Evolutionary conservation across 345 rosid species (phyloP).

Genomic region (Euphorbia pulcherrima): DNA sequence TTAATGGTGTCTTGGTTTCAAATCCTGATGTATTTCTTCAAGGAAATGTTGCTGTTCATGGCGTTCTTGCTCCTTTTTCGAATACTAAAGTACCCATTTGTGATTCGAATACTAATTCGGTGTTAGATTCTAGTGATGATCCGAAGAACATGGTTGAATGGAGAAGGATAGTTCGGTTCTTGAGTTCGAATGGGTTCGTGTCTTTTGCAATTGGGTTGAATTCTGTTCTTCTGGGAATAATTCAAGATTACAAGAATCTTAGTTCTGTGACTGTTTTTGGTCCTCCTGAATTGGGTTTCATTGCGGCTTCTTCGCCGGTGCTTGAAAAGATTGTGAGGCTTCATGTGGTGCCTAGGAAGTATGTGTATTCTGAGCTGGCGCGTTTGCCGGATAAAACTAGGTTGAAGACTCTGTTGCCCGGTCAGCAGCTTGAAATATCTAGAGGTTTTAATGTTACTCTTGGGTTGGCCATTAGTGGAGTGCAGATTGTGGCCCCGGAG

Average conservation of each 20-base stretch:
- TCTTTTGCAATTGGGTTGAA: conserved; percentile 70
- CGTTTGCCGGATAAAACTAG: conserved; percentile 39
- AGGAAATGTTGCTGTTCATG: conserved; percentile 57
- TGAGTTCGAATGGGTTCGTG: conserved; percentile 65
- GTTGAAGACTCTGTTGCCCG: conserved; percentile 45
- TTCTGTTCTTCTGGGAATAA: conserved; percentile 57
- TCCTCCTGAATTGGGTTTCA: conserved; percentile 45
- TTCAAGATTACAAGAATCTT: conserved; percentile 35
- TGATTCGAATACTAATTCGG: conserved; percentile 25
- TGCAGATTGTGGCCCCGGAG: conserved; percentile 48
- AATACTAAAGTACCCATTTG: conserved; percentile 31
- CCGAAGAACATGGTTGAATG: conserved; percentile 43
- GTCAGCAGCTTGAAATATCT: conserved; percentile 38
- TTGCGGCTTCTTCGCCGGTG: conserved; percentile 46
- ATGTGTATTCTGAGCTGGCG: conserved; percentile 38
- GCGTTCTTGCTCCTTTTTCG: conserved; percentile 61
- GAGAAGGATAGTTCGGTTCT: conserved; percentile 46
- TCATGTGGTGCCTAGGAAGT: conserved; percentile 48
- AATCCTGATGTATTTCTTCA: conserved; percentile 70
- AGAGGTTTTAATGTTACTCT: conserved; percentile 20
- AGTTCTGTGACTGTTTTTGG: conserved; percentile 57
- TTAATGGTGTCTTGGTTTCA: conserved; percentile 52
- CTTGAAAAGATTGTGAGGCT: conserved; percentile 53
- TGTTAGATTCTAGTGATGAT: conserved; percentile 26
- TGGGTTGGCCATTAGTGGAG: conserved; percentile 43